phyloP scores from a whole-genome alignment of 768 basidiomycete species.

The Suillus subaureus region DNA sequence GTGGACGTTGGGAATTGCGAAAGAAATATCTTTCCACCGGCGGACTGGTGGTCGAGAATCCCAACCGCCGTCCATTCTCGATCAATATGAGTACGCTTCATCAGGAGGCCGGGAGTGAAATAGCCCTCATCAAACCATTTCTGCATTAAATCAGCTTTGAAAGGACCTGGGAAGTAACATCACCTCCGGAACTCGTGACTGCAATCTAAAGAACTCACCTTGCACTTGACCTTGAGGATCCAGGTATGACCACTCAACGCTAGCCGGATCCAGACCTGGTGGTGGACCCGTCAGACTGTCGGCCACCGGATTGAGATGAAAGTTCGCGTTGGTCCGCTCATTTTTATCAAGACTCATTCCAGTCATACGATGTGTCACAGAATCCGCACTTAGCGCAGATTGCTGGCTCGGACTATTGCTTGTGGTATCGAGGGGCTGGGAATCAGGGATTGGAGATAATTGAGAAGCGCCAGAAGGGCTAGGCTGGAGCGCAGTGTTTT shows the following conservation, averaged over 20 bases:
- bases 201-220: conserved; percentile 49
- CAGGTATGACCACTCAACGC: conserved; percentile 87
- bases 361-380: conserved; percentile 16
- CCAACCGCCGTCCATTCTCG: conserved; percentile 67
- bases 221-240: conserved; percentile 92
- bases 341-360: conserved; percentile 20
- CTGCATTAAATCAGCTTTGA: conserved; percentile 88
- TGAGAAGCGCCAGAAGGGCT: conserved; percentile 14
- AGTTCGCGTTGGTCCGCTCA: conserved; percentile 11
- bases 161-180: conserved; percentile 65
- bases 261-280: conserved; percentile 56
- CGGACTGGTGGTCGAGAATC: conserved; percentile 55
- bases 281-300: conserved; percentile 38
- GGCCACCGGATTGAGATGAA: conserved; percentile 12
- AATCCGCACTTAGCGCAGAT: conserved; percentile 8
- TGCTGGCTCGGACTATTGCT: conserved; percentile 2
- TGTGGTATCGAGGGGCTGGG: conserved; percentile 11
- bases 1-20: conserved; percentile 43
- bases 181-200: background rate
- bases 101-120: conserved; percentile 78
- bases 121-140: conserved; percentile 93
- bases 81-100: conserved; percentile 80
- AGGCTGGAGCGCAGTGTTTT: conserved; percentile 10
- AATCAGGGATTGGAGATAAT: conserved; percentile 16
- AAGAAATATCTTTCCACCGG: conserved; percentile 63